Base-by-base conservation (phyloP, 495 filamentous ascomycete species). In the Podospora pseudoanserina region DNA sequence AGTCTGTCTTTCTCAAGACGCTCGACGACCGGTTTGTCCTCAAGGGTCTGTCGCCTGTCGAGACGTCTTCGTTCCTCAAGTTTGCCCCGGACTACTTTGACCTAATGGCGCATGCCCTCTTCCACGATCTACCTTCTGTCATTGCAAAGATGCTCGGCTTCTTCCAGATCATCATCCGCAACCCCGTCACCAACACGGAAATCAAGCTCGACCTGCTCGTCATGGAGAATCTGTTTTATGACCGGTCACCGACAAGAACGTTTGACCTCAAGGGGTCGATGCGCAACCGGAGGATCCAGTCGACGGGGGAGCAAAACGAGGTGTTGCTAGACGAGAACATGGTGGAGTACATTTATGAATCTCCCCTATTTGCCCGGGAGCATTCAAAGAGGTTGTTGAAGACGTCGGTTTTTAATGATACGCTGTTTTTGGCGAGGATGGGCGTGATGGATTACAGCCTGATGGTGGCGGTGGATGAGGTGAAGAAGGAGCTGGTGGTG, bases 121-220 rank as follows among this genome's bases (percentile, higher is more conserved):
- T 98, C 80, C 93, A 97, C 71, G 95, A 97, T 71, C 84, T 99
- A 5, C 95, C 95, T 2, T 95, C 93, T 11, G 96, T 96, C 18
- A 98, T 99, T 72, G 95, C 95, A 13, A 99, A 99, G 81, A 98
- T 99, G 96, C 87, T 98, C 60, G 95, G 95, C 2, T 97, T 99
- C 79, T 99, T 96, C 78, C 94, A 98, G 72, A 89, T 99, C 68
- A 88, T 91, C 71, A 97, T 99, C 80, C 96, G 95, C 79, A 98
- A 98, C 73, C 91, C 94, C 0, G 85, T 87, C 5, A 97, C 94
- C 0, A 93, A 93, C 67, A 89, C 89, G 1, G 95, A 99, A 75
- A 95, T 97, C 79, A 96, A 96, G 74, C 95, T 93, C 80, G 96
- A 92, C 74, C 85, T 99, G 28, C 81, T 98, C 53, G 85, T 98